Conservation (phyloP, 805 yeast genomes). For the Starmerella asiatica region DNA sequence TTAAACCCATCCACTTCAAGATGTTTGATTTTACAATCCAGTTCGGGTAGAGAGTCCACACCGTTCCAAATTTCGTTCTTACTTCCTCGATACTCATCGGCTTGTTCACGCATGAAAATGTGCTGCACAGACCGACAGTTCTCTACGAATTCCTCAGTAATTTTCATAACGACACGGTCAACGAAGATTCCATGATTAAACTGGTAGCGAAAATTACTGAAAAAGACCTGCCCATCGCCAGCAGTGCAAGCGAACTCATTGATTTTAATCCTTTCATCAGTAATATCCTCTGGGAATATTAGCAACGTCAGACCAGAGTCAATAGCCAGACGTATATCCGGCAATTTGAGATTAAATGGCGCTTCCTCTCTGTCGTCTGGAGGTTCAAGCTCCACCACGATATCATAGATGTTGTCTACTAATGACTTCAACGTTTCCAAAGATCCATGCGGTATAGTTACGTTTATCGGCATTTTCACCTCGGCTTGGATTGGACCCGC, state of each 20-base stretch:
- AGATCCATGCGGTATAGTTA: conserved; percentile 1
- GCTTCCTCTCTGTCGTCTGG: conserved; percentile 16
- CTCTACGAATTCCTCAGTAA: not conserved
- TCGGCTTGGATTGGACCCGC: not conserved
- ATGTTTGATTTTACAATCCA: not conserved
- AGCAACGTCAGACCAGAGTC: conserved; percentile 12
- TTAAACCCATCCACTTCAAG: not conserved
- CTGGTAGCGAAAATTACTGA: conserved; percentile 1
- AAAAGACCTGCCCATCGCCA: conserved; percentile 15
- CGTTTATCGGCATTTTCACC: conserved; percentile 4
- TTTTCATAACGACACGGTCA: not conserved
- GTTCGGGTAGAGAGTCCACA: not conserved
- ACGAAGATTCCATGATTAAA: not conserved
- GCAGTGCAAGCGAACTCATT: conserved; percentile 14
- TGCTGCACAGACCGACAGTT: too few relatives aligned
- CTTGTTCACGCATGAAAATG: too few relatives aligned
- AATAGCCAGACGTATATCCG: conserved; percentile 16
- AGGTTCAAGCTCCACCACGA: conserved; percentile 3
- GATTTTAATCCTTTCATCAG: conserved; percentile 4
- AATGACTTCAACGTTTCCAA: not conserved
- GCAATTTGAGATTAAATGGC: conserved; percentile 9
- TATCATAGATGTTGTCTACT: not conserved
- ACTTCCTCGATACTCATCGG: too few relatives aligned
- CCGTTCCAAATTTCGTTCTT: too few relatives aligned
- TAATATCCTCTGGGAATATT: conserved; percentile 13